Evolutionary conservation across 129 eudicot genomes (phyloP), one percentile per base, ranked within the genome.

Genomic region (Saussurea involucrata): DNA sequence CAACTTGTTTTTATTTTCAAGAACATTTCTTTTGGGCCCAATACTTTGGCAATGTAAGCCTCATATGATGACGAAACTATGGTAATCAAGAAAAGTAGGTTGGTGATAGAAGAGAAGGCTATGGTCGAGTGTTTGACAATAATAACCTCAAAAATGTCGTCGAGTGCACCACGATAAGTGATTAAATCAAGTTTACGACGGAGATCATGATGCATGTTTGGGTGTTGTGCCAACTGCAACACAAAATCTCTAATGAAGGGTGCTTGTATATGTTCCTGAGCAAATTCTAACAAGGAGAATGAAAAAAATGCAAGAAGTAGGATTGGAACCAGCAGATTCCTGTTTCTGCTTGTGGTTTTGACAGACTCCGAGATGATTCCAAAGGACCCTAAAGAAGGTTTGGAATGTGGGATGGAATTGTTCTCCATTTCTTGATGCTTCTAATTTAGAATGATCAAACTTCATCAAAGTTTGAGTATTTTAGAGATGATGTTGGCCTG

Each of bases 1-100:
- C 84, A 84, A 37, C 25, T 74, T 65, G 7, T 69, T 64, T 13
- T 53, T 10, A 70, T 18, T 15, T 64, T 70, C 58, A 75, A 34
- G 69, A 79, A 25, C 18, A 79, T 40, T 31, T 69, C 81, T 17
- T 27, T 64, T 27, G 13, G 78, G 40, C 57, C 58, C 21, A 69
- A 66, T 34, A 37, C n/a, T 66, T 79, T 79, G 1, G 75, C 66
- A 1, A 75, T 70, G 70, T 69, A 79, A 69, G 81, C 84, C 70
- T 74, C 83, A 25, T 46, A 83, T 8, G 83, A 78, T 11, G 83
- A 68, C 4, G 73, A 69, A 37, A 78, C 53, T 17, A 61, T 61
- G 21, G 61, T 24, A 25, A 60, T 34, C 36, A 74, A 58, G 68
- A 73, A 73, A 73, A 36, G 31, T 24, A 72, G 69, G 22, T 71